Base-by-base conservation (phyloP, 139 green algal genomes). In the Tetratostichococcus sp. region DNA sequence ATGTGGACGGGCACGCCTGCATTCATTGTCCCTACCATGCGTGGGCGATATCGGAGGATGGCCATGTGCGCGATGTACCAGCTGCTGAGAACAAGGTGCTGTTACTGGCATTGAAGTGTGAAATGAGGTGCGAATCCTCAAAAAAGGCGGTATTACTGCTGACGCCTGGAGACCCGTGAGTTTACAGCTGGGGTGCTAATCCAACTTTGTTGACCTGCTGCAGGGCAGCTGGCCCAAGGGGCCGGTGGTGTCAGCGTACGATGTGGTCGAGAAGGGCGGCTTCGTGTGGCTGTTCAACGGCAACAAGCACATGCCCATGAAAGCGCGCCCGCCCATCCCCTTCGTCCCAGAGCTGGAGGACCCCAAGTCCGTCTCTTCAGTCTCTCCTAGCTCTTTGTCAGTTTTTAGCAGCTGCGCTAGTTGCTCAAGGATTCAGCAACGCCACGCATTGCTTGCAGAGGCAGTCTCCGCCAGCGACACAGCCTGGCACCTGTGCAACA, bases 271-370 rank as follows among this genome's bases (percentile, higher is more conserved):
- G 82, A 78, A 84, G 77, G 90, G 88, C 42, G 91, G 90, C 31
- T 96, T 96, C 71, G 74, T 96, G 28, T 96, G 88, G 86, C 75
- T 96, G 35, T 96, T 96, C 83, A 95, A 86, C 77, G 91, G 89
- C 33, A 69, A 78, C 50, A 80, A 80, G 68, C 50, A 21, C 30
- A 79, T 95, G 72, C 90, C 88, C 2, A 81, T 67, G 2, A 88
- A 92, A n/a, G 89, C 88, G 83, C 82, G 90, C 0, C 91, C 87
- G 6, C 91, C 89, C 67, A 91, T 96, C 73, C 91, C 91, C 6
- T 81, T 83, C 42, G 73, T 85, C 0, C 82, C 86, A 2, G 91
- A 96, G 84, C 87, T 96, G 76, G 84, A 91, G 42, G 89, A 89
- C 81, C 84, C 88, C 39, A 43, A 62, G 50, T 62, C 2, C 14